Base-by-base conservation (phyloP, 257 asterid species). In the Lantana camara region DNA sequence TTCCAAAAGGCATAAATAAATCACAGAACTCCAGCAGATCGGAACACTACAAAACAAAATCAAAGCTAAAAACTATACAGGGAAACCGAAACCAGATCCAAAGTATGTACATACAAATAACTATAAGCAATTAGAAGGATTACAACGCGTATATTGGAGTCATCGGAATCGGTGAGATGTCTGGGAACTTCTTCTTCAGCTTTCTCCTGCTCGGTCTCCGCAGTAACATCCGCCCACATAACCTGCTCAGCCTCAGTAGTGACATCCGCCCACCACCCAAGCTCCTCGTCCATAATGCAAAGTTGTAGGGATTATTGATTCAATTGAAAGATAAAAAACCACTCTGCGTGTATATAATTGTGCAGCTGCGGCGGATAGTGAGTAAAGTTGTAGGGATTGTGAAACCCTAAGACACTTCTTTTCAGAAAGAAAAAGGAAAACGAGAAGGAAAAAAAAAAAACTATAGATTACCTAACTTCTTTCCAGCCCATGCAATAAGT, bases 231-330 rank as follows among this genome's bases (percentile, higher is more conserved):
- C n/a, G n/a, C n/a, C n/a, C n/a, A n/a, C n/a, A n/a, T n/a, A n/a
- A n/a, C n/a, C n/a, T n/a, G n/a, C 3, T 60, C 72, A 16, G 22
- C 77, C 68, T 79, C 84, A 23, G 84, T 79, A 38, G n/a, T n/a
- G n/a, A 71, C 80, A 44, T 78, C 95, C 0, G 93, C 93, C 90
- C 93, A 87, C 11, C 89, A 68, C 61, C 42, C 72, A 7, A 69
- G 40, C 55, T 68, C 83, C 40, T 59, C 9, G 10, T 66, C 46
- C 52, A 44, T 64, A 40, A 58, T 14, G 45, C 63, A 50, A 32
- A 27, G 63, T 27, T 14, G n/a, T 34, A 16, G 22, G 13, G 48
- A 47, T 19, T 34, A 56, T 19, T 19, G 57, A 56, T 38, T 52
- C 15, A 16, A 20, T 56, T 34, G 10, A 6, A 44, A n/a, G n/a